phyloP scores from a whole-genome alignment of 2,329 filamentous ascomycete genomes.

The Davidsoniella eucalypti region DNA sequence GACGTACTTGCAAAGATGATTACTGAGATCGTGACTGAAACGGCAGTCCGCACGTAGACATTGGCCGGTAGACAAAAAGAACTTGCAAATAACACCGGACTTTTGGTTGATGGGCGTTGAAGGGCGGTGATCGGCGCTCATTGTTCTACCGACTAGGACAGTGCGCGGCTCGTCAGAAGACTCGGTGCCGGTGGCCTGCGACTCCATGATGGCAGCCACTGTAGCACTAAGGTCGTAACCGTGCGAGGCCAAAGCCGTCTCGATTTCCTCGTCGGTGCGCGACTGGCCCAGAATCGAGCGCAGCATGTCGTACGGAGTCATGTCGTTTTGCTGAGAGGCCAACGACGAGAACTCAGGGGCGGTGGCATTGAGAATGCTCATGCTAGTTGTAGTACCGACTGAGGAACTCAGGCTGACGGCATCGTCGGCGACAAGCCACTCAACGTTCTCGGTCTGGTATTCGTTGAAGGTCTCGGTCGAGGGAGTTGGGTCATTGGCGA shows the following conservation, averaged over 20 bases:
- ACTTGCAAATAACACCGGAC: slow-evolving; percentile 87
- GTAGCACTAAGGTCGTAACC: slow-evolving; percentile 89
- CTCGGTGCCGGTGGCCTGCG: slow-evolving; percentile 24
- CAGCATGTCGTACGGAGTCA: slow-evolving; percentile 96
- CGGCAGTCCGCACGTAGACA: slow-evolving; percentile 91
- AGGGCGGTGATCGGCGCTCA: slow-evolving; percentile 59
- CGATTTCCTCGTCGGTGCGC: slow-evolving; percentile 84
- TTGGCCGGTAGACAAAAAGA: slow-evolving; percentile 88
- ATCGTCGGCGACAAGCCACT: slow-evolving; percentile 90
- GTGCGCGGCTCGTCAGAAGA: slow-evolving; percentile 40
- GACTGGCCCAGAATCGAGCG: slow-evolving; percentile 84
- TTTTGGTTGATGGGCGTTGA: slow-evolving; percentile 63
- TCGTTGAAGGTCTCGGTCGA: slow-evolving; percentile 79
- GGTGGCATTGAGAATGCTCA: slow-evolving; percentile 58
- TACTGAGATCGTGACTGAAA: slow-evolving; percentile 91
- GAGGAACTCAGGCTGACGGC: slow-evolving; percentile 66
- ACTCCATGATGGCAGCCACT: slow-evolving; percentile 73
- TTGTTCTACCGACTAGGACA: slow-evolving; percentile 77
- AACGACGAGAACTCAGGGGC: slow-evolving; percentile 57
- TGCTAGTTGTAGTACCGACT: slow-evolving; percentile 44
- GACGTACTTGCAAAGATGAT: slow-evolving; percentile 93
- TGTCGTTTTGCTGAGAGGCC: slow-evolving; percentile 57
- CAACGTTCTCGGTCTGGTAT: slow-evolving; percentile 83
- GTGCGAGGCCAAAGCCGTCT: slow-evolving; percentile 73
- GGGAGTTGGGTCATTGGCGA: slow-evolving; percentile 64